Conservation (phyloP, 1,284 basidiomycete genomes). For the Takashimella koratensis region DNA sequence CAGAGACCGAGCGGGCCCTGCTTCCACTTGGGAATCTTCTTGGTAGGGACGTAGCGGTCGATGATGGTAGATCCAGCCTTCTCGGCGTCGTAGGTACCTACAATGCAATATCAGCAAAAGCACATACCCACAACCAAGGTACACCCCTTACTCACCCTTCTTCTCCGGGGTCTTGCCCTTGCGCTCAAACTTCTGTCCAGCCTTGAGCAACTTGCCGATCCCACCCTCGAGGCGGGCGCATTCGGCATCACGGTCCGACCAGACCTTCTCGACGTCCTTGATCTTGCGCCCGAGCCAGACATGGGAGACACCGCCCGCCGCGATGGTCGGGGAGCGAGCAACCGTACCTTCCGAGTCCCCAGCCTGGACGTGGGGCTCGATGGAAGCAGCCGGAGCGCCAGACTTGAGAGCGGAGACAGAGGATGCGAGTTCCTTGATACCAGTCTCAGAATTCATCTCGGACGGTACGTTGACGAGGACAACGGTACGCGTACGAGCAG, state of each 20-base stretch:
- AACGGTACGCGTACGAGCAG: conserved; percentile 80
- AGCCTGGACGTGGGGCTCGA: conserved; percentile 25
- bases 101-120: too few relatives aligned
- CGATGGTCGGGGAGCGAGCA: conserved; percentile 55
- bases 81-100: conserved; percentile 50
- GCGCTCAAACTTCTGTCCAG: conserved; percentile 62
- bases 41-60: conserved; percentile 47
- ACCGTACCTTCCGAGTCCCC: background rate
- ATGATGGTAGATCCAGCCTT: conserved; percentile 59
- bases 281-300: conserved; percentile 87
- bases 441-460: conserved; percentile 58
- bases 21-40: conserved; percentile 58
- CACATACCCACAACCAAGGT: too few relatives aligned
- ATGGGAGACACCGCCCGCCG: conserved; percentile 65
- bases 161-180: conserved; percentile 49
- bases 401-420: conserved; percentile 16
- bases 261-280: conserved; percentile 76
- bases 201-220: conserved; percentile 69
- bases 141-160: conserved; percentile 44
- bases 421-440: conserved; percentile 57
- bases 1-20: conserved; percentile 54
- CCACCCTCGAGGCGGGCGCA: conserved; percentile 78
- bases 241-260: conserved; percentile 70
- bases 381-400: conserved; percentile 54
- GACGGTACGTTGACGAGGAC: conserved; percentile 85